phyloP scores from a whole-genome alignment of 805 yeast genomes.

The Yamadazyma ubonensis region DNA sequence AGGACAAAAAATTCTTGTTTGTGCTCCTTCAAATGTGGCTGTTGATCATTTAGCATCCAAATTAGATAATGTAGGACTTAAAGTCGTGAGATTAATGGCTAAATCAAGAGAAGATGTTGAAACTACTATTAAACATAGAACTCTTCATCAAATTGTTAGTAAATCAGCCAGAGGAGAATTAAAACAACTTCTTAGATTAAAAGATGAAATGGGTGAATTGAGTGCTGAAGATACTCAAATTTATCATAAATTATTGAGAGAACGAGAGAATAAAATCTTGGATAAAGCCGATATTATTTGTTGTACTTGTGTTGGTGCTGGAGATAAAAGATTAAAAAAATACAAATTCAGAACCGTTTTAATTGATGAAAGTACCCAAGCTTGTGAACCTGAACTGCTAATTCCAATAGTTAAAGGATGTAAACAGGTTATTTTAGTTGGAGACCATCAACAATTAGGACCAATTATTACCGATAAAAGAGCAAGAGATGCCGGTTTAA shows the following conservation, averaged over 20 bases:
- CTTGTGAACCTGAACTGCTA: constrained; percentile 87
- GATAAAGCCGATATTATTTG: constrained; percentile 74
- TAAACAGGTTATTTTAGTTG: constrained; percentile 84
- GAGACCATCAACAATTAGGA: constrained; percentile 95
- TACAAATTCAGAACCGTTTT: constrained; percentile 72
- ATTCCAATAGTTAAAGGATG: constrained; percentile 90
- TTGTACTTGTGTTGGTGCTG: constrained; percentile 92
- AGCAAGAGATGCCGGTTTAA: constrained; percentile 85
- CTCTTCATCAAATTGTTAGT: constrained; percentile 55
- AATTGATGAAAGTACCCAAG: constrained; percentile 92
- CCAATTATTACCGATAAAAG: constrained; percentile 80
- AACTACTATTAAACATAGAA: constrained; percentile 53
- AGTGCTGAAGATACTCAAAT: constrained; percentile 49
- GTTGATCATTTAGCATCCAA: constrained; percentile 86
- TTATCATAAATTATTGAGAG: constrained; percentile 14
- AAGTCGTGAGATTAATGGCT: constrained; percentile 77
- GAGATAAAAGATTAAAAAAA: constrained; percentile 59
- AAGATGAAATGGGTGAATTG: constrained; percentile 68
- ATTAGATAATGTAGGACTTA: constrained; percentile 65
- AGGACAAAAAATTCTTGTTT: constrained; percentile 65
- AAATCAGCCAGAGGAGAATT: constrained; percentile 53
- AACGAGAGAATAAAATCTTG: constrained; percentile 50
- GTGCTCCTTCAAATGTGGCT: constrained; percentile 96
- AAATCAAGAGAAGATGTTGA: constrained; percentile 80
- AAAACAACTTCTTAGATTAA: constrained; percentile 55